Evolutionary conservation across 2,329 filamentous ascomycete genomes (phyloP), one percentile per base, ranked within the genome.

Genomic region (Anthostomella pinea): DNA sequence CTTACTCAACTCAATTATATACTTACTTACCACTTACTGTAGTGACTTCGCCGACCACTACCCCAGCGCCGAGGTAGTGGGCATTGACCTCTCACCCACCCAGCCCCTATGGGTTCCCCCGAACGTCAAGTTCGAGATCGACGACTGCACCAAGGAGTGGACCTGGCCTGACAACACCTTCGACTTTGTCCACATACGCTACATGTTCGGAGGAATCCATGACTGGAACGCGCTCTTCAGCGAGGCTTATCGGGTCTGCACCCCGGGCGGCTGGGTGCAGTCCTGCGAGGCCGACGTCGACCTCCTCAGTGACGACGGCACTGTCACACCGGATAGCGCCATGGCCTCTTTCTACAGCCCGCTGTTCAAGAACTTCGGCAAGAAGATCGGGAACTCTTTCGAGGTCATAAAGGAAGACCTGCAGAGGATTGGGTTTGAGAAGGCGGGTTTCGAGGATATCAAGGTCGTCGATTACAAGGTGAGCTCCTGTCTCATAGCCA

Each of bases 101-200:
- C 52, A 53, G 31, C 47, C 49, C 4, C 17, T 32, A 11, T 55
- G 51, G 51, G 62, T 73, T 3, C 72, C 72, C 16, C 66, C 68
- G 14, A 77, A 76, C 43, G 59, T 74, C 17, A 62, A 62, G 17
- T 77, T 76, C 54, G 53, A 73, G 30, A 61, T 78, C n/a, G 73
- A 77, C 43, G 73, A 78, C 46, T 63, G 70, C 7, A 68, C 75
- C 47, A 63, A 71, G 37, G 59, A 67, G 8, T 79, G 74, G 74
- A n/a, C n/a, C n/a, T n/a, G n/a, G n/a, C n/a, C n/a, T n/a, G n/a
- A n/a, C n/a, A n/a, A n/a, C n/a, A n/a, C n/a, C n/a, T 75, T 76
- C 51, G 75, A 79, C 56, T 74, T 70, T 48, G 72, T 81, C 41
- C 77, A 79, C 53, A 70, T 69, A 3, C 68, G 70, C 27, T 63